Evolutionary conservation across 345 rosid species (phyloP).

Genomic region (Euphorbia pulcherrima): DNA sequence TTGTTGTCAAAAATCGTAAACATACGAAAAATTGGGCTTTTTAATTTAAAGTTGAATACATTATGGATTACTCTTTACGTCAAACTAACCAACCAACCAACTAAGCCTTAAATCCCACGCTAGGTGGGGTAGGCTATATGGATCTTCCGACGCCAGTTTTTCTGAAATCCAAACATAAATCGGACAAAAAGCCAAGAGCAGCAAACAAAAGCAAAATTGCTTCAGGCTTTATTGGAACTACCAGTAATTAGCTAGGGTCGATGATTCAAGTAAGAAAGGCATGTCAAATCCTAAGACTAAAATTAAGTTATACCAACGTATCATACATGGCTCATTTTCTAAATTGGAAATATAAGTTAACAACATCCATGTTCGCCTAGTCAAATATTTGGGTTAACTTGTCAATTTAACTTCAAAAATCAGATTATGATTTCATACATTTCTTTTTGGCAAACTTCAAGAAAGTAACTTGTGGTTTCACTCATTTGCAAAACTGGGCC

Average conservation of each 20-base stretch:
- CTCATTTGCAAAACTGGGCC: too few species aligned
- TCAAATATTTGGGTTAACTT: not conserved
- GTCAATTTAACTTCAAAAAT: not conserved
- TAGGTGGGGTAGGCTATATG: too few species aligned
- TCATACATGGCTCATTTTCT: not conserved
- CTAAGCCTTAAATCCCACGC: too few species aligned
- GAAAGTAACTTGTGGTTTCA: too few species aligned
- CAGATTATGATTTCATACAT: not conserved
- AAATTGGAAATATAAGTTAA: not conserved
- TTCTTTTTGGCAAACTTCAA: too few species aligned
- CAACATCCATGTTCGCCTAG: not conserved
- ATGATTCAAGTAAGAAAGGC: not conserved
- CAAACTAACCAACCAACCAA: not conserved
- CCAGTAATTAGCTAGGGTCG: not conserved
- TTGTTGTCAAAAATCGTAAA: too few species aligned
- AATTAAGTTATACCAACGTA: not conserved
- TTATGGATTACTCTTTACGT: too few species aligned
- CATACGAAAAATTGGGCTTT: too few species aligned
- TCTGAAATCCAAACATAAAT: not conserved
- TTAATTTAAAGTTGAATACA: too few species aligned
- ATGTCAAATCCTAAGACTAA: not conserved
- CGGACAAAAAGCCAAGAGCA: not conserved
- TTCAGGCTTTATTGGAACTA: not conserved
- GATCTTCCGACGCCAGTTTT: too few species aligned
- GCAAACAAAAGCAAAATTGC: not conserved